phyloP scores from a whole-genome alignment of 345 rosid species.

The Combretum micranthum region DNA sequence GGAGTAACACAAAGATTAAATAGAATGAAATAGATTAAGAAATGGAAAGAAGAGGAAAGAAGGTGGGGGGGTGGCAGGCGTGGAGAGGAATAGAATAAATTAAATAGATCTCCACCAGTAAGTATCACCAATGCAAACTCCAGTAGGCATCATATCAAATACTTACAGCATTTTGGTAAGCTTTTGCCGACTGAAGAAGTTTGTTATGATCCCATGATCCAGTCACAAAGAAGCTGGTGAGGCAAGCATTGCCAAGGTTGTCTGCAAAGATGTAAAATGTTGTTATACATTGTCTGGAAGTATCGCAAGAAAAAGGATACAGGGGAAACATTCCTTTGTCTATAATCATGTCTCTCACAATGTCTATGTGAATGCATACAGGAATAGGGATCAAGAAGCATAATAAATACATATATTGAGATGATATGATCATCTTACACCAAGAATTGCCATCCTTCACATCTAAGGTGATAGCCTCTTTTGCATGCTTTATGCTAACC shows the following conservation, averaged over 20 bases:
- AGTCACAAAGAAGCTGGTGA: conserved; percentile 58
- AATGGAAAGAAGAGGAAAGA: too few relatives aligned
- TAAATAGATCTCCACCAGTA: too few relatives aligned
- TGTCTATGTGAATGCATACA: conserved; percentile 1
- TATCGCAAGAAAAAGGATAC: not conserved
- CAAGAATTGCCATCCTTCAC: conserved; percentile 76
- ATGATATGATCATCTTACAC: conserved; percentile 36
- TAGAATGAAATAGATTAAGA: too few relatives aligned
- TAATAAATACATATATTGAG: not conserved
- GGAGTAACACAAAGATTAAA: too few relatives aligned
- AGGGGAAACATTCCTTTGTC: not conserved
- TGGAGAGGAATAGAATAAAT: too few relatives aligned
- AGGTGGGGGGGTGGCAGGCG: too few relatives aligned
- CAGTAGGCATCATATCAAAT: conserved; percentile 4
- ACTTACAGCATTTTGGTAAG: conserved; percentile 78
- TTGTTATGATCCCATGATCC: conserved; percentile 72
- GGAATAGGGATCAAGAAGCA: not conserved
- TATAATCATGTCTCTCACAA: not conserved
- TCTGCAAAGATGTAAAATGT: conserved; percentile 29
- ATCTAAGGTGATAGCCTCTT: conserved; percentile 63
- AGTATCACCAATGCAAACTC: not conserved
- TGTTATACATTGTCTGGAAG: conserved; percentile 5
- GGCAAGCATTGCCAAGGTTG: conserved; percentile 71
- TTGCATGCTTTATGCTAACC: conserved; percentile 67
- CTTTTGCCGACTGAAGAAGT: conserved; percentile 60